phyloP scores from a whole-genome alignment of 1,139 yeast species.

The Meyerozyma guilliermondii region DNA sequence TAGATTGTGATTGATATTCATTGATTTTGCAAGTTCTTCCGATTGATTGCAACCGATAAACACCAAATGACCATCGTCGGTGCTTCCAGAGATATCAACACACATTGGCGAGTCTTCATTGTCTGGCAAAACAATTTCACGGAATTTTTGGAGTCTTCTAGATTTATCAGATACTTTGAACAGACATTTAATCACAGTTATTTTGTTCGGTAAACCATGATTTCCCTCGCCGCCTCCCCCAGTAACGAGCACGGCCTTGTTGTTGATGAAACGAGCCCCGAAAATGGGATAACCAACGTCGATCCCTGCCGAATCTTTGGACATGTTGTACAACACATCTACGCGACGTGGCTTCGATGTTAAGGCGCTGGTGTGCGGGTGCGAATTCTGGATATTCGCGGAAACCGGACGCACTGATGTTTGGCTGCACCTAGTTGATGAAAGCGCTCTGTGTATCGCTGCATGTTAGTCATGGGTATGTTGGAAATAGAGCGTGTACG shows the following conservation, averaged over 20 bases:
- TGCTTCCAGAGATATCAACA: conserved; percentile 42
- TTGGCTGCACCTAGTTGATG: background rate
- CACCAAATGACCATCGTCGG: conserved; percentile 26
- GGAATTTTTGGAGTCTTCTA: conserved; percentile 52
- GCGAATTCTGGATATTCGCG: background rate
- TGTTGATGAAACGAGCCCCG: conserved; percentile 66
- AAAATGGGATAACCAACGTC: conserved; percentile 79
- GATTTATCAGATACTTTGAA: conserved; percentile 47
- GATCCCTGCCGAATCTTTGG: conserved; percentile 33
- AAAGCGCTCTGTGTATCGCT: conserved; percentile 51
- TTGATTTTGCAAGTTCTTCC: conserved; percentile 45
- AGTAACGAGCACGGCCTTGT: conserved; percentile 60
- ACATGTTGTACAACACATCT: conserved; percentile 1
- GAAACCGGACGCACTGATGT: background rate
- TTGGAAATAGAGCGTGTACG: conserved; percentile 75
- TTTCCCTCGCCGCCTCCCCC: conserved; percentile 97
- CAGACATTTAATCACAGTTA: conserved; percentile 63
- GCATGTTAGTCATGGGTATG: conserved; percentile 85
- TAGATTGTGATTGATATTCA: conserved; percentile 66
- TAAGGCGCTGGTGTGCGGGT: background rate
- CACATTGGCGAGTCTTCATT: conserved; percentile 76
- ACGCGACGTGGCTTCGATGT: conserved; percentile 1
- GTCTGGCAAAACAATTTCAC: conserved; percentile 58
- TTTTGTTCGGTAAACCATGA: conserved; percentile 80
- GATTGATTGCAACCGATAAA: conserved; percentile 75